Evolutionary conservation across 2,329 filamentous ascomycete species (phyloP), one percentile per base, ranked within the genome.

Genomic region (Hypoxylon sp.): DNA sequence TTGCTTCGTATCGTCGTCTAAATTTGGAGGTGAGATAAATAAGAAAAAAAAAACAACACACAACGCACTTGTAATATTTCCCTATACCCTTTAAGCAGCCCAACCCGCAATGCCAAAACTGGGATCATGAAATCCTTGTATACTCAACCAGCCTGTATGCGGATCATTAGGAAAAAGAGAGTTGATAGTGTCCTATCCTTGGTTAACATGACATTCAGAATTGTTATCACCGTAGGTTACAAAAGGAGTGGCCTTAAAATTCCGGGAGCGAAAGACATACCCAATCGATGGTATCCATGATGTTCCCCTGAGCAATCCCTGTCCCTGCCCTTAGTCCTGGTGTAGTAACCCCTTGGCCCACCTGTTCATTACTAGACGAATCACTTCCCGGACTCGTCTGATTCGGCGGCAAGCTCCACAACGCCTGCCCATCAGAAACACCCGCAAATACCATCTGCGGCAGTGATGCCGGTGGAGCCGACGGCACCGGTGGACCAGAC

Each of bases 211-310:
- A 13, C 9, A 7, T 43, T 48, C 9, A 17, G 11, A 17, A n/a
- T 7, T 45, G 5, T 6, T 25, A 45, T 34, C 23, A 11, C 6
- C 9, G 46, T 9, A 19, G 45, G 25, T 9, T 9, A 41, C 5
- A 25, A 57, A 6, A 17, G 10, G 14, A 55, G 46, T 49, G 14
- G 13, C n/a, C 5, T 2, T 17, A 17, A 53, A 57, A 17, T 32
- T 45, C 28, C 28, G 6, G 28, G 5, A 30, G 28, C 19, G 55
- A 65, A 48, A 53, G 21, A 82, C 87, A 80, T 79, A 90, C 89
- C 89, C 89, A 91, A 71, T 92, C 89, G 69, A 91, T 87, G 61
- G 87, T 86, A 43, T 88, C 79, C 78, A 84, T 82, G 38, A 81
- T 78, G 67, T 73, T 78, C 13, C 63, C 65, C 23, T 71, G 72